These are phyloP conservation scores for Corymbia calophylla DNA, from an alignment of 441 rosid genomes.

Conservation along the genomic window DNA sequence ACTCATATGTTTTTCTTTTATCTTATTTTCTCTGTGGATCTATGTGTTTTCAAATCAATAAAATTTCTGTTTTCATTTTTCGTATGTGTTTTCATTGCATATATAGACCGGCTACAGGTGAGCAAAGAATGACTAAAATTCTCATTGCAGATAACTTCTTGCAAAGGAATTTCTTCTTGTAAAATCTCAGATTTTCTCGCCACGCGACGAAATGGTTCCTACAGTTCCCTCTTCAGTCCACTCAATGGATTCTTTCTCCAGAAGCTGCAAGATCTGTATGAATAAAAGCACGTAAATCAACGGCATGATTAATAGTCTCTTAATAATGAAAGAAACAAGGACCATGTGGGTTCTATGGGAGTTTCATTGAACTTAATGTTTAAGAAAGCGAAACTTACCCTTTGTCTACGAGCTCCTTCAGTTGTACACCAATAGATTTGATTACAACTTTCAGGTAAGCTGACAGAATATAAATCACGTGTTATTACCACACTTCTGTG, in stretches of 20 bases:
- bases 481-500: neutral
- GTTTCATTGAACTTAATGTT: neutral
- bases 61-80: too few species aligned
- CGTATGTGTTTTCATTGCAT: too few species aligned
- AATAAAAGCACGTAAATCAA: neutral
- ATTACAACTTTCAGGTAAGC: slow-evolving; percentile 48
- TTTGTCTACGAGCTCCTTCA: slow-evolving; percentile 38
- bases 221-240: slow-evolving; percentile 35
- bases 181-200: slow-evolving; percentile 40
- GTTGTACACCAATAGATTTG: slow-evolving; percentile 21
- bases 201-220: slow-evolving; percentile 29
- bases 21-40: neutral
- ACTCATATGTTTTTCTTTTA: neutral
- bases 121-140: neutral
- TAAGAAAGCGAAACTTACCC: slow-evolving; percentile 15
- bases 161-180: slow-evolving; percentile 8
- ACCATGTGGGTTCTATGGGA: neutral
- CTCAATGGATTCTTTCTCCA: slow-evolving; percentile 41
- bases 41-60: neutral
- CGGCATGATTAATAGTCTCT: neutral
- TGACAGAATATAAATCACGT: slow-evolving; percentile 4
- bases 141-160: neutral
- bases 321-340: neutral
- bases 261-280: slow-evolving; percentile 32
- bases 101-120: neutral